A percentile compares a stretch with the other conserved stretches of the same genome.
Conservation (phyloP, 495 filamentous ascomycete genomes). For the Aspergillus indologenus region DNA sequence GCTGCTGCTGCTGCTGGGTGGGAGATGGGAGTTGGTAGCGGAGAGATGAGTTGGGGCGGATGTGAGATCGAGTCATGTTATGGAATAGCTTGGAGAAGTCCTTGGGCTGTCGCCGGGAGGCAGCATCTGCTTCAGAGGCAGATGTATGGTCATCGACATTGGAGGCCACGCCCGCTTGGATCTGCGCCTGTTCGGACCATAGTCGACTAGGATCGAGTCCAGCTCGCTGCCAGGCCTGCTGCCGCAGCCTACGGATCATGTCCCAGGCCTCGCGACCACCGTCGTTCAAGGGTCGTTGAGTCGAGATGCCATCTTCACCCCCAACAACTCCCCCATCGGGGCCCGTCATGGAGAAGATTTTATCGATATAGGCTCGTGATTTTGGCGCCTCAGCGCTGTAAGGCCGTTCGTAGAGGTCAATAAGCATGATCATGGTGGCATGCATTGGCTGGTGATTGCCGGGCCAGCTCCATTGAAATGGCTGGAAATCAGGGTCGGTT, state of each 20-base stretch:
- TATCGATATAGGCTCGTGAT: constrained; percentile 50
- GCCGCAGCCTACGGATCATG: constrained; percentile 51
- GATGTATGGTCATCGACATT: constrained; percentile 22
- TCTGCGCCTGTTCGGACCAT: constrained; percentile 48
- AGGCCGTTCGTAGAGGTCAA: constrained; percentile 53
- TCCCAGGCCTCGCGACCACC: constrained; percentile 55
- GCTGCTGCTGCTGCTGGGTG: not conserved
- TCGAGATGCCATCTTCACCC: constrained; percentile 48
- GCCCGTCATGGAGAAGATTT: constrained; percentile 50
- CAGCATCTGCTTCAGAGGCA: constrained; percentile 11
- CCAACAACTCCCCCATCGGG: constrained; percentile 51
- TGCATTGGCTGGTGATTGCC: constrained; percentile 58
- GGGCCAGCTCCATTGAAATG: constrained; percentile 59
- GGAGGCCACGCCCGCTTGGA: constrained; percentile 34
- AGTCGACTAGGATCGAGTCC: constrained; percentile 44
- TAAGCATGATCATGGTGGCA: constrained; percentile 56
- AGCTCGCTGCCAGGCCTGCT: constrained; percentile 51
- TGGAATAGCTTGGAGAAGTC: constrained; percentile 42
- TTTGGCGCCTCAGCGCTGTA: constrained; percentile 46
- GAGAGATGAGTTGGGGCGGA: constrained; percentile 29
- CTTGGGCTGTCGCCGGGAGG: constrained; percentile 18
- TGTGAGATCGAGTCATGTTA: constrained; percentile 38
- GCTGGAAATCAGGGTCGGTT: constrained; percentile 51
- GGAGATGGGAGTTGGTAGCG: constrained; percentile 26
- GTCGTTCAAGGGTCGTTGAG: constrained; percentile 47